Base-by-base conservation (phyloP, 2,329 filamentous ascomycete species). In the Venturia nashicola region DNA sequence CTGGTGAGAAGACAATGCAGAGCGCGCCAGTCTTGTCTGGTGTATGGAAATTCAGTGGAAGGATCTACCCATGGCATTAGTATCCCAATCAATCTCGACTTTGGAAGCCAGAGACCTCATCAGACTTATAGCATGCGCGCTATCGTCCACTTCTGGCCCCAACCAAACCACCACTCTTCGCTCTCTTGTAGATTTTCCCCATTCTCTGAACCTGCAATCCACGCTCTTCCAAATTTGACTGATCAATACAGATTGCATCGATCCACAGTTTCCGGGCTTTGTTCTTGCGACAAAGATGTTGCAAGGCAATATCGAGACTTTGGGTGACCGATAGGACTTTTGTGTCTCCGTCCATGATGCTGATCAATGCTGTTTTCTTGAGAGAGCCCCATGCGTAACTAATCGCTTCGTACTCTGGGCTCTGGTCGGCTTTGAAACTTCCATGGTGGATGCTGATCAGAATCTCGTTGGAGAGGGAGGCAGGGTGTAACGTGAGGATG, bases 221-320 rank as follows among this genome's bases (percentile, higher is more conserved):
- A 44, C 61, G 61, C 48, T 63, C 61, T 55, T 63, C 6, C 32
- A 63, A 20, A 40, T 63, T 63, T 23, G n/a, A 51, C 36, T 64
- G 62, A 32, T 64, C 62, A 2, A 64, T 61, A 48, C 62, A 64
- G 9, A 64, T 61, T 36, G 54, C 62, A 55, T 64, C 62, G 12
- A 61, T 51, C 62, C 62, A 64, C 20, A 64, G 34, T n/a, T 12
- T 9, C 16, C 55, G 5, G 9, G 51, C 14, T 20, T 40, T 20
- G 23, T 11, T 12, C 23, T 16, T 14, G 55, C 9, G 8, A 20
- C 62, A 54, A 18, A 64, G 51, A 34, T 64, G 51, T 11, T 5
- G 20, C 23, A 64, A 23, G 43, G 62, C 62, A 18, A 7, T 39
- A 20, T 34, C 3, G 5, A 59, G 34, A 42, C 27, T 64, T 34